Evolutionary conservation across 108 stramenopile genomes (phyloP).

Genomic region (Skeletonema tropicum): DNA sequence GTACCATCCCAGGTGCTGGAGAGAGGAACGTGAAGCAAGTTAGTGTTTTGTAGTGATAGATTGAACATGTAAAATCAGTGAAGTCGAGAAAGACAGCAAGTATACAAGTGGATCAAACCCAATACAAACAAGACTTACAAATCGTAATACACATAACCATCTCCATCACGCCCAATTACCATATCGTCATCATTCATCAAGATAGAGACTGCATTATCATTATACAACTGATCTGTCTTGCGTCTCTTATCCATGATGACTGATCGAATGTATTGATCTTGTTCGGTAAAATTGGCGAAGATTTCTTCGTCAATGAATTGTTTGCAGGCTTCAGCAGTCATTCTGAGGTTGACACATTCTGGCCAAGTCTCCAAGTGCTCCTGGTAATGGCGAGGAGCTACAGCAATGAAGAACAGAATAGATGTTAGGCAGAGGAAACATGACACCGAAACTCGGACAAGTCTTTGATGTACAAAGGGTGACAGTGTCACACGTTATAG

Average conservation of each 20-base stretch:
- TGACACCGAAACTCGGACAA: no score
- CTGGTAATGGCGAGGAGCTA: not conserved
- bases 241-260: not conserved
- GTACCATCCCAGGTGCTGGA: not conserved
- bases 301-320: constrained; percentile 10
- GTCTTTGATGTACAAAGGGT: no score
- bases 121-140: not conserved
- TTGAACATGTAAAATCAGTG: no score
- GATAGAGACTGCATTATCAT: not conserved
- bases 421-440: no score
- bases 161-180: not conserved
- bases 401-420: no score
- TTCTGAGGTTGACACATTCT: not conserved
- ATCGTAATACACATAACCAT: constrained; percentile 4
- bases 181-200: constrained; percentile 7
- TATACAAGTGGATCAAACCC: no score
- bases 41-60: no score
- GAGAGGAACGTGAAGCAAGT: not conserved
- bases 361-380: constrained; percentile 2
- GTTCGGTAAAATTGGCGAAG: not conserved
- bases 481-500: no score
- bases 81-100: no score
- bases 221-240: not conserved
- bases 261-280: not conserved
- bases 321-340: constrained; percentile 9